These are phyloP conservation scores for Colletotrichum liriopes DNA, from an alignment of 2,329 filamentous ascomycete genomes.

Conservation along the genomic window DNA sequence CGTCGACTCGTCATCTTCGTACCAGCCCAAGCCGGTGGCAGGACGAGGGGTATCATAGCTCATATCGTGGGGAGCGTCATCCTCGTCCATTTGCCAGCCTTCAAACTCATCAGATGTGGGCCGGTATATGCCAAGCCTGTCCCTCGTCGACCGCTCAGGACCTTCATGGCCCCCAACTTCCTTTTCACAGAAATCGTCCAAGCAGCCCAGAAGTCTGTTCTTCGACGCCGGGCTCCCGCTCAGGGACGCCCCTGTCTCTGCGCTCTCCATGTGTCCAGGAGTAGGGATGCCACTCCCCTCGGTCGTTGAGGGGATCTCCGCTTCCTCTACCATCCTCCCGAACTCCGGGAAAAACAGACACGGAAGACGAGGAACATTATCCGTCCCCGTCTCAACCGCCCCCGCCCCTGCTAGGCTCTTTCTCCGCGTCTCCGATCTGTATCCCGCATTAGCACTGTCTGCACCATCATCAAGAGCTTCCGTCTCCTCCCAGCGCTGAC, in stretches of 20 bases:
- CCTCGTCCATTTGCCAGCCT: background rate
- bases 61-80: background rate
- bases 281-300: background rate
- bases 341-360: conserved; percentile 1
- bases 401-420: background rate
- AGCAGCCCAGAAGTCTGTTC: background rate
- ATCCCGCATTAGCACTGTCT: background rate
- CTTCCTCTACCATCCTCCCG: background rate
- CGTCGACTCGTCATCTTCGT: background rate
- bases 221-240: background rate
- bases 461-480: background rate
- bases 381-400: background rate
- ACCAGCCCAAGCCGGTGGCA: conserved; percentile 16
- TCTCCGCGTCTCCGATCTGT: background rate
- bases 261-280: background rate
- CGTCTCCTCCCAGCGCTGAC: too few relatives aligned
- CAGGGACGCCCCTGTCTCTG: background rate
- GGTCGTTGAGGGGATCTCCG: background rate
- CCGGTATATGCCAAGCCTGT: background rate
- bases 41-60: conserved; percentile 1
- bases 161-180: background rate
- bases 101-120: background rate
- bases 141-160: background rate
- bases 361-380: background rate
- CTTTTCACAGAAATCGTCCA: background rate